Percentiles rank a stretch among this genome's conserved stretches.
Evolutionary conservation across 148 eudicot genomes (phyloP).

Genomic region (Chenopodium formosanum): DNA sequence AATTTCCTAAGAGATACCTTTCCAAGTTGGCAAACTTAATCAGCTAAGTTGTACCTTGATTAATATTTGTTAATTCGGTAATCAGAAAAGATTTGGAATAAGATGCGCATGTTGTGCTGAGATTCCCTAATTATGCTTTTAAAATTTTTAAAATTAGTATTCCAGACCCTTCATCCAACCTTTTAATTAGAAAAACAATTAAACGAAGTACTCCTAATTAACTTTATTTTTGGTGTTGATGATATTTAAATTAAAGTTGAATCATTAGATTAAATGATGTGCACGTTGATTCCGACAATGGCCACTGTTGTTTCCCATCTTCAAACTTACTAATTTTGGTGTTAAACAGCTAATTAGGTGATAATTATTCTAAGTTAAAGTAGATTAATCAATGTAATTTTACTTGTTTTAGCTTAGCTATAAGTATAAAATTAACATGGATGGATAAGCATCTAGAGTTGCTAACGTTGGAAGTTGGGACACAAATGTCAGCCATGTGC

Average conservation of each 20-base stretch:
- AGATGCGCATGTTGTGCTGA: conserved; percentile 28
- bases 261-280: conserved; percentile 22
- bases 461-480: neutral
- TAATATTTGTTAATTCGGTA: neutral
- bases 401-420: neutral
- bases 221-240: neutral
- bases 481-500: conserved; percentile 22
- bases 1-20: conserved; percentile 10
- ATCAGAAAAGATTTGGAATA: conserved; percentile 10
- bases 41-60: neutral
- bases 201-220: neutral
- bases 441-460: conserved; percentile 16
- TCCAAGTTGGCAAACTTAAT: conserved; percentile 17
- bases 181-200: neutral
- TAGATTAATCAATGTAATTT: conserved; percentile 4
- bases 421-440: neutral
- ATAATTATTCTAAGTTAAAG: neutral
- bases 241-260: neutral
- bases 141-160: neutral
- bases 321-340: conserved; percentile 31
- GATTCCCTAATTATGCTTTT: conserved; percentile 31
- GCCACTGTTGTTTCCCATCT: conserved; percentile 39
- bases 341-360: conserved; percentile 7
- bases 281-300: conserved; percentile 35
- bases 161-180: neutral